phyloP scores from a whole-genome alignment of 345 rosid genomes.

The Mallotus nudiflorus region DNA sequence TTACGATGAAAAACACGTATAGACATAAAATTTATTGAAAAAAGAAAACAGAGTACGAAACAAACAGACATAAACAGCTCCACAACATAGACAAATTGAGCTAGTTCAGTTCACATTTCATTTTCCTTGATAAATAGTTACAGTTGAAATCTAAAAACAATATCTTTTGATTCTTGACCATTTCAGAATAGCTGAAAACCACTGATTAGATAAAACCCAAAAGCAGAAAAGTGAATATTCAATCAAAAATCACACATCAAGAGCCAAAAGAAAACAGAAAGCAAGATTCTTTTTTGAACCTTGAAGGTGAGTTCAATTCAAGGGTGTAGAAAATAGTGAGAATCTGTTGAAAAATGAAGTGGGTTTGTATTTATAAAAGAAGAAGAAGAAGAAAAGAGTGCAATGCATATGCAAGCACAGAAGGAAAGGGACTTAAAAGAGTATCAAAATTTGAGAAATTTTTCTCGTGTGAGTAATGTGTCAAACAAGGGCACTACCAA shows the following conservation, averaged over 20 bases:
- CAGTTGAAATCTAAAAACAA: not conserved
- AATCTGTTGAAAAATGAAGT: not conserved
- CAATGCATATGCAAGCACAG: too few relatives aligned
- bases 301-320: not conserved
- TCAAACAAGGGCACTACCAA: conserved; percentile 22
- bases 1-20: too few relatives aligned
- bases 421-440: not conserved
- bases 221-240: not conserved
- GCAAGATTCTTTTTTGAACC: not conserved
- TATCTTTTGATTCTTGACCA: not conserved
- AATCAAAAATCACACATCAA: not conserved
- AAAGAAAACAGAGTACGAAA: not conserved
- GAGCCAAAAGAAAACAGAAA: not conserved
- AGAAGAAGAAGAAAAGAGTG: not conserved
- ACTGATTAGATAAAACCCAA: not conserved
- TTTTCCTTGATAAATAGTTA: not conserved
- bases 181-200: not conserved
- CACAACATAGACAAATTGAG: too few relatives aligned
- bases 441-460: not conserved
- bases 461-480: conserved; percentile 9
- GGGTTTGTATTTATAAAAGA: not conserved
- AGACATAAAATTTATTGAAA: not conserved
- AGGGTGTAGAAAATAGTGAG: not conserved
- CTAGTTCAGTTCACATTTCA: not conserved
- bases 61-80: too few relatives aligned